Base-by-base conservation (phyloP, 169 alveolate genomes). In the Plasmodium adleri region DNA sequence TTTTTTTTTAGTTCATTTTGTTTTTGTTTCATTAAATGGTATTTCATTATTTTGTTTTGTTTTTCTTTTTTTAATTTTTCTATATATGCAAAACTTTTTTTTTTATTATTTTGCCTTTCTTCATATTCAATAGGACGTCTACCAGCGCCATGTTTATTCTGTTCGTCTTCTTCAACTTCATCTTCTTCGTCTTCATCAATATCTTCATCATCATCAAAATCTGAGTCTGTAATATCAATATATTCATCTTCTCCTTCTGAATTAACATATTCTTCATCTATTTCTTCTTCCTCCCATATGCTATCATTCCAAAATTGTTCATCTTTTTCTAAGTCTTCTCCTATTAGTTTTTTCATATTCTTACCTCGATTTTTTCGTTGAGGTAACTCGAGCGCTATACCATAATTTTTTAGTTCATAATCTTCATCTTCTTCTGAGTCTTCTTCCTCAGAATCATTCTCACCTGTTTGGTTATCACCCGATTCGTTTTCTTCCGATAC, bases 211-310 rank as follows among this genome's bases (percentile, higher is more conserved):
- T 92, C 96, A 73, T 94, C 97, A 60, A 95, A 95, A 72, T 95
- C 97, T 20, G 97, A 94, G 39, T 93, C 97, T n/a, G 96, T 92
- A 15, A 93, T 66, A 88, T 93, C 96, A 39, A 86, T 94, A 85
- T 95, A 95, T 68, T 90, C 95, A 50, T 93, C 97, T 74, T 95
- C 97, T 3, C 96, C 97, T 70, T 95, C 97, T 49, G 96, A 93
- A 92, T 96, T 93, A 60, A 93, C 95, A 93, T 95, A 95, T 56
- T 95, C 97, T 73, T 91, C 96, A 62, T 95, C 97, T 7, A 88
- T 95, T 47, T 89, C 95, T 73, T 95, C 97, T 73, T 95, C 97
- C 28, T 91, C 96, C 97, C 97, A 95, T 3, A 97, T 95, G 45
- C 88, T 72, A 74, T 95, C 96, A 32, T 94, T 94, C 97, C 97